Conservation (phyloP, 345 rosid species). For the Eucalyptus pauciflora region DNA sequence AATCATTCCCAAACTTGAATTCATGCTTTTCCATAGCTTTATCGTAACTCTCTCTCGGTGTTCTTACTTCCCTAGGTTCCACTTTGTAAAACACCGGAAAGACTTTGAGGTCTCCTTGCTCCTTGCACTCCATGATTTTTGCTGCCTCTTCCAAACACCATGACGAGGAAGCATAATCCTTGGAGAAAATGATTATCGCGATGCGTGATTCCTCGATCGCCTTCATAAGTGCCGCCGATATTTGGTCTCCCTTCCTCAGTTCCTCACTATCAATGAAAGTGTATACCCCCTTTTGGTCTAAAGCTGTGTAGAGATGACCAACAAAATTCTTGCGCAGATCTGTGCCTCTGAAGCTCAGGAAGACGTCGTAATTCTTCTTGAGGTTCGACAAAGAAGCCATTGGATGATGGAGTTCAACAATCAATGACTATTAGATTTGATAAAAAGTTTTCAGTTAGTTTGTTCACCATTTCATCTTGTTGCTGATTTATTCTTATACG, state of each 20-base stretch:
- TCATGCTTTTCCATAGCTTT: accelerated
- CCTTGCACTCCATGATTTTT: not conserved
- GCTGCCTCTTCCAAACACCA: not conserved
- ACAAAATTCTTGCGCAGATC: accelerated
- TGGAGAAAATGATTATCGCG: not conserved
- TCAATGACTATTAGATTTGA: too few species aligned
- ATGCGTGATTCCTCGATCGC: not conserved
- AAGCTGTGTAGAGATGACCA: too few species aligned
- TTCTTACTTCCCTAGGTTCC: not conserved
- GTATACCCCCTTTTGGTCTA: accelerated
- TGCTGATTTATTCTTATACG: too few species aligned
- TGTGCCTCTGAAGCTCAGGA: accelerated
- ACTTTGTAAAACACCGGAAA: not conserved
- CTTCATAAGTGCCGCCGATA: accelerated
- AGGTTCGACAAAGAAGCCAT: accelerated
- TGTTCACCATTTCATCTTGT: too few species aligned
- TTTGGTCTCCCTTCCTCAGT: too few species aligned
- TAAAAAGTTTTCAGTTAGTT: accelerated
- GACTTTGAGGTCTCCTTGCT: not conserved
- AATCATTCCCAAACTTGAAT: not conserved
- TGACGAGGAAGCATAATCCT: not conserved
- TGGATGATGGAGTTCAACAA: too few species aligned
- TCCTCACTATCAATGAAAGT: too few species aligned
- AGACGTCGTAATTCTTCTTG: too few species aligned
- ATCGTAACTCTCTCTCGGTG: not conserved